Evolutionary conservation across 2,329 filamentous ascomycete species (phyloP).

Genomic region (Achaetomium macrosporum): DNA sequence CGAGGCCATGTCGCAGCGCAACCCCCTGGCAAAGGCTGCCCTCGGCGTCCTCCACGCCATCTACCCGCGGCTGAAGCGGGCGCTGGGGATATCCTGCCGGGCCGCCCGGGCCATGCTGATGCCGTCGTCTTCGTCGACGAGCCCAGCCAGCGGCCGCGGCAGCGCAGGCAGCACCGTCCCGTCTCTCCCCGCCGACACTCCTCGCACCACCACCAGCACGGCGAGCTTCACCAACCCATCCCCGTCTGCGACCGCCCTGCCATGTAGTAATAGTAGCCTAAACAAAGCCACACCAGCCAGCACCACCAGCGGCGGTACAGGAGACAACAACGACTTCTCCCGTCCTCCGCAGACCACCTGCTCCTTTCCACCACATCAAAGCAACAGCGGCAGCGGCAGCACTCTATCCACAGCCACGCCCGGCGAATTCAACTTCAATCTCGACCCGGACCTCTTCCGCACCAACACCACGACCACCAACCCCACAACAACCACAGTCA

Average conservation of each 20-base stretch:
- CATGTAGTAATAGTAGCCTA: no score
- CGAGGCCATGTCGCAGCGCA: slow-evolving; percentile 48
- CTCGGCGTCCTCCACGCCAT: slow-evolving; percentile 52
- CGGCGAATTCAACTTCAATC: background rate
- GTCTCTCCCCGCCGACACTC: background rate
- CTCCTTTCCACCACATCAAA: background rate
- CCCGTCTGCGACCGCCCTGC: no score
- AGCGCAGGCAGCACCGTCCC: background rate
- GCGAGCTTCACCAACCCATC: no score
- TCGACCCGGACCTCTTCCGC: slow-evolving; percentile 4
- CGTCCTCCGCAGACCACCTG: background rate
- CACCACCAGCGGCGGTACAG: no score
- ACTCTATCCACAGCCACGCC: background rate
- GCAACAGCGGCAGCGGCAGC: background rate
- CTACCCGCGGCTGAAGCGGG: slow-evolving; percentile 47
- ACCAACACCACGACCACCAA: background rate
- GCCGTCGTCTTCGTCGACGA: background rate
- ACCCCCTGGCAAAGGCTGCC: slow-evolving; percentile 48
- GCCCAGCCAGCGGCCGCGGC: background rate
- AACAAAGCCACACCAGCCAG: no score
- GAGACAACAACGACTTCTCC: background rate
- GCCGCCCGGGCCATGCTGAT: slow-evolving; percentile 1
- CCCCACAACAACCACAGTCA: no score
- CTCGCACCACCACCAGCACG: no score
- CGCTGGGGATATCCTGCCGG: slow-evolving; percentile 32